A percentile compares a stretch with the other conserved stretches of the same genome.
Conservation (phyloP, 139 green algal genomes). For the Tetradesmus lagerheimii region DNA sequence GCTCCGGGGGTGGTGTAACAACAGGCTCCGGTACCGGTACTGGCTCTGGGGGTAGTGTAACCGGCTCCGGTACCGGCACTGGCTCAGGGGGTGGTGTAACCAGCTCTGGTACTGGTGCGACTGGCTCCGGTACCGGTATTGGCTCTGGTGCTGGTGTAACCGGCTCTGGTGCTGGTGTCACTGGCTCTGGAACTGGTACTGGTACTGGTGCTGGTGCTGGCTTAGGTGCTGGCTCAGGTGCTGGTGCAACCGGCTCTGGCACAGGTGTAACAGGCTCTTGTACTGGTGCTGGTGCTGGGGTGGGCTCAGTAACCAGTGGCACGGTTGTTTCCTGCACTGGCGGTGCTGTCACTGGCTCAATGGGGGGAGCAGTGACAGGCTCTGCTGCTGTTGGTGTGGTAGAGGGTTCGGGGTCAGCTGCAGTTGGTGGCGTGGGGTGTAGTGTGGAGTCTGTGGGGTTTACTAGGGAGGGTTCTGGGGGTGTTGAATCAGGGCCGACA, state of each 20-base stretch:
- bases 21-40: not conserved
- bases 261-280: too few relatives aligned
- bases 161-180: not conserved
- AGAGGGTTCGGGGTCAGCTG: not conserved
- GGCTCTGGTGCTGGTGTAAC: not conserved
- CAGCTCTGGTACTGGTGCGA: not conserved
- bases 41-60: not conserved
- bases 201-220: not conserved
- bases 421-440: not conserved
- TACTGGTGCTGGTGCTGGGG: too few relatives aligned
- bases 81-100: not conserved
- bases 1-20: not conserved
- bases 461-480: not conserved
- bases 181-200: not conserved
- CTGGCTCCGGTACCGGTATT: not conserved
- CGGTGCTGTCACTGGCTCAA: too few relatives aligned
- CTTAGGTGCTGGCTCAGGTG: not conserved
- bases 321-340: too few relatives aligned
- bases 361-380: too few relatives aligned
- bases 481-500: too few relatives aligned
- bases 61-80: not conserved
- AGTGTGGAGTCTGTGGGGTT: not conserved
- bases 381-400: not conserved
- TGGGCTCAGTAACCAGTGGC: too few relatives aligned
- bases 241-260: not conserved